Evolutionary conservation across 2,329 filamentous ascomycete genomes (phyloP), one percentile per base, ranked within the genome.

Genomic region (Pseudopithomyces maydicus): DNA sequence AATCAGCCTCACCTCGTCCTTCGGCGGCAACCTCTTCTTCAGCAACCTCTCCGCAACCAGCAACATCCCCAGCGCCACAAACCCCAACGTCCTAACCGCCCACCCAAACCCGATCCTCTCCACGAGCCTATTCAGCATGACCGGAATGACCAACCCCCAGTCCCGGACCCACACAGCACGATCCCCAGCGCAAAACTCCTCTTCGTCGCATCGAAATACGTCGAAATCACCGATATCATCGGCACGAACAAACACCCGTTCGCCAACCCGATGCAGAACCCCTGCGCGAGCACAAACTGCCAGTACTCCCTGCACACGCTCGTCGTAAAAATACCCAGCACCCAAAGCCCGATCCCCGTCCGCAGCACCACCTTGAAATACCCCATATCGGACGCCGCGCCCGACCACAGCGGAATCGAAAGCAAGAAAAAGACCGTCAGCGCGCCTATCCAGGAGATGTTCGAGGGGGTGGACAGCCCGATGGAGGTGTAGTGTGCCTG

Each of bases 61-160:
- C 66, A 41, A 79, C 62, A 90, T 86, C 0, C 80, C 87, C 1
- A 89, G 76, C 15, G 85, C 81, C 51, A 59, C 57, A 41, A 62
- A 62, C 14, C 57, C 59, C 15, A 62, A 47, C 19, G 42, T 51
- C 14, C 88, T 78, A 15, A 86, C 83, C 0, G 85, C 80, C 84
- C 85, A 88, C 1, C 79, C 73, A 61, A 88, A 88, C 0, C 85
- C 85, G n/a, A 88, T 76, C 8, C 73, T 68, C 0, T 81, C 81
- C n/a, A 84, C 77, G 29, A 88, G 72, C 56, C 82, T 79, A 59
- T 84, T 78, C 58, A 88, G 80, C 29, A 80, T 72, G 44, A 82
- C 79, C 0, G 80, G 79, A 52, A 80, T 80, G 26, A 82, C 70
- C 11, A 81, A 4, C 79, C 79, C 7, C 79, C 79, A 47, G 65